phyloP scores from a whole-genome alignment of 805 yeast species.

The Starmerella potacharoeniae region DNA sequence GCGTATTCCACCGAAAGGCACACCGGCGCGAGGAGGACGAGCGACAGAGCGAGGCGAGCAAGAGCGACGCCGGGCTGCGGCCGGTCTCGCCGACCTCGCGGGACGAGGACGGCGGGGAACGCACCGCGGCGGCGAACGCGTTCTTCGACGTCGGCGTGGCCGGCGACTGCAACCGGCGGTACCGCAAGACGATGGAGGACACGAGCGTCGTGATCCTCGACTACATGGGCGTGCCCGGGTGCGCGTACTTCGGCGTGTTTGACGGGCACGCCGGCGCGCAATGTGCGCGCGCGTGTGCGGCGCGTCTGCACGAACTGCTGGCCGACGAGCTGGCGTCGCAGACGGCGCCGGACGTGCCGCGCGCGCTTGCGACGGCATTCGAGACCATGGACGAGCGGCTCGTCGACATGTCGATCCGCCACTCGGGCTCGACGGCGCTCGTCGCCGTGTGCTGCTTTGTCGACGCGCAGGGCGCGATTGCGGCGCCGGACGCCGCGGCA shows the following conservation, averaged over 20 bases:
- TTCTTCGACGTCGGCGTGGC: conserved; percentile 79
- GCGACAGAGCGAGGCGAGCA: not conserved
- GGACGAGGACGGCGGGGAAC: conserved; percentile 13
- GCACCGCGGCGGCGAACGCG: conserved; percentile 2
- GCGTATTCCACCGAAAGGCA: conserved; percentile 1
- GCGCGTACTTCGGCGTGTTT: conserved; percentile 92
- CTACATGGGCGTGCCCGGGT: conserved; percentile 67
- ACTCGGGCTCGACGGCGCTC: conserved; percentile 91
- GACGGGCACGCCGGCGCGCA: conserved; percentile 96
- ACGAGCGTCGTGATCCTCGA: conserved; percentile 88
- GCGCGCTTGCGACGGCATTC: conserved; percentile 58
- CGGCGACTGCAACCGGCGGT: conserved; percentile 74
- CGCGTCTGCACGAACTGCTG: conserved; percentile 59
- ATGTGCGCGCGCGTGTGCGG: conserved; percentile 91
- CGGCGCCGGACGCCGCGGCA: conserved; percentile 4
- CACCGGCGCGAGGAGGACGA: not conserved
- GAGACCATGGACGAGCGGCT: conserved; percentile 63
- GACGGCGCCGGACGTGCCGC: conserved; percentile 35
- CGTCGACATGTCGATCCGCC: conserved; percentile 47
- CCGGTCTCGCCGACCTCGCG: conserved; percentile 9
- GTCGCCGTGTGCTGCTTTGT: conserved; percentile 90
- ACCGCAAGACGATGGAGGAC: conserved; percentile 88
- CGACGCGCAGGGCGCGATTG: conserved; percentile 12
- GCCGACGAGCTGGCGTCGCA: conserved; percentile 31
- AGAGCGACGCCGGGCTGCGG: conserved; percentile 6